Evolutionary conservation across 129 eudicot genomes (phyloP), one percentile per base, ranked within the genome.

Genomic region (Flaveria robusta): DNA sequence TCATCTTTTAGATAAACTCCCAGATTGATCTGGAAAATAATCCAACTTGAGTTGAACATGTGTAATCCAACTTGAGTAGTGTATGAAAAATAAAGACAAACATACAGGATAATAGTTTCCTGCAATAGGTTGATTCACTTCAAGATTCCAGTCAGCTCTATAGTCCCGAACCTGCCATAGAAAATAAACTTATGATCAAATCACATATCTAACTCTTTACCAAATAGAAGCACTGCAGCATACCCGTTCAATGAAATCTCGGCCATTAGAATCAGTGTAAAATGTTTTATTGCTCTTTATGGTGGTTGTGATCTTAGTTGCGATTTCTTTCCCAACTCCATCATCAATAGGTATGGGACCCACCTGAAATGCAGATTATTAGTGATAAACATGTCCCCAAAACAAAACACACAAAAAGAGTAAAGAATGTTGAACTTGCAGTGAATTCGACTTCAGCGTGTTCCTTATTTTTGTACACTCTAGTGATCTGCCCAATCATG

Each of bases 101-200:
- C 98, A 23, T 94, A 94, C 98, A 43, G 98, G 98, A 82, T 94
- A 94, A 87, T 94, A 94, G 73, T 94, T 94, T 83, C 98, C 98
- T 5, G 97, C 98, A 67, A 88, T 85, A 59, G 97, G 98, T 80
- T 94, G 91, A 83, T 88, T 87, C 58, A 94, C 97, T 94, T 94
- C 85, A 83, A 94, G 91, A 62, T 87, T 66, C 98, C 98, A 94
- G 72, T 94, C 97, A 65, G 92, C 77, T 83, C 98, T 87, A 52
- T 87, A 91, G 85, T 94, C 93, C 78, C 96, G 91, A 84, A 94
- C 86, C 97, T 94, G 89, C 46, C 55, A 81, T 70, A 69, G 43
- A 72, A 72, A 59, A 70, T 12, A 41, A 34, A 60, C 63, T 67
- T 37, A 23, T 58, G 14, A 58, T 14, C 62, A 54, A 20, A 58